phyloP scores from a whole-genome alignment of 345 rosid genomes.

The Camelina laxa region DNA sequence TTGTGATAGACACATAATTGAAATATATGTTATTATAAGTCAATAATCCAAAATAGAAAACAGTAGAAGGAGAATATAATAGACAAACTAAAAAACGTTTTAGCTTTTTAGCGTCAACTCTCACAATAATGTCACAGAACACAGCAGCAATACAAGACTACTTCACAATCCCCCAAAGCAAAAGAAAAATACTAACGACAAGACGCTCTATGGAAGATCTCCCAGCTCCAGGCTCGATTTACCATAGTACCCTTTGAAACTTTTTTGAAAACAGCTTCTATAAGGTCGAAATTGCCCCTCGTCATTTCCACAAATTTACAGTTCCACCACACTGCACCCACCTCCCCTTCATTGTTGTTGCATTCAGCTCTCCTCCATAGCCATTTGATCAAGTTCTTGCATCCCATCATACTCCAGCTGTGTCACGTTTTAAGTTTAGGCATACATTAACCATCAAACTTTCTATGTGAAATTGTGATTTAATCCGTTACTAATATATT shows the following conservation, averaged over 20 bases:
- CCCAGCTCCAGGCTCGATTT: slow-evolving; percentile 31
- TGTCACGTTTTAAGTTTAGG: neutral
- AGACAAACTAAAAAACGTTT: slow-evolving; percentile 4
- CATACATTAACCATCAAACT: neutral
- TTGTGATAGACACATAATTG: neutral
- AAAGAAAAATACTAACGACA: slow-evolving; percentile 5
- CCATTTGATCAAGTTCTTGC: slow-evolving; percentile 39
- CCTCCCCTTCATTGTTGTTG: neutral
- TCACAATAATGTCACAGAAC: neutral
- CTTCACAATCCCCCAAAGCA: neutral
- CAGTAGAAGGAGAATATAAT: neutral
- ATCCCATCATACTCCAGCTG: slow-evolving; percentile 76
- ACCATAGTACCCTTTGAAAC: slow-evolving; percentile 35
- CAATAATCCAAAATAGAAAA: neutral
- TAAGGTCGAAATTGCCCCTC: slow-evolving; percentile 18
- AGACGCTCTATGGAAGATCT: slow-evolving; percentile 34
- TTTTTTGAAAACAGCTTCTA: slow-evolving; percentile 38
- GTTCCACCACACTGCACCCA: neutral
- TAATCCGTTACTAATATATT: neutral
- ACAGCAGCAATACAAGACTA: neutral
- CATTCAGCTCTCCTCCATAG: slow-evolving; percentile 49
- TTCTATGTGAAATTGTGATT: neutral
- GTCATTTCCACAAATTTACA: slow-evolving; percentile 40
- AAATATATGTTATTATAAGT: neutral
- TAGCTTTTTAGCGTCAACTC: neutral